phyloP scores from a whole-genome alignment of 345 rosid genomes.

The Eucalyptus caleyi region DNA sequence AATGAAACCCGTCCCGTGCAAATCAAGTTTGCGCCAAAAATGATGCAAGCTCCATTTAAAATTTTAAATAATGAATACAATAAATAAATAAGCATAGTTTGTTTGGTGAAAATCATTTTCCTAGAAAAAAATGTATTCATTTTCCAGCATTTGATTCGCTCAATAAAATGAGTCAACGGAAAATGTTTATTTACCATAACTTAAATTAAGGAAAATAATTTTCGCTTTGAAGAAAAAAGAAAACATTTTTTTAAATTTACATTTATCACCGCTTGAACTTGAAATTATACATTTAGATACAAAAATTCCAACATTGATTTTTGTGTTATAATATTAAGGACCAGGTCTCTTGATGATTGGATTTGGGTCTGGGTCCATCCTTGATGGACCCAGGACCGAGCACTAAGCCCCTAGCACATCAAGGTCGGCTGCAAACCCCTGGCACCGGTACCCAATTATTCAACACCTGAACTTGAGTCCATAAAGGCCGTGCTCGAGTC shows the following conservation, averaged over 20 bases:
- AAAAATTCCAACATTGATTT: accelerated
- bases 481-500: accelerated
- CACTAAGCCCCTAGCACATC: not conserved
- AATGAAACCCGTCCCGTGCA: not conserved
- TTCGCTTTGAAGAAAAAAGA: no score
- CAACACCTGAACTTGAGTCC: accelerated
- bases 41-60: no score
- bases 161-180: no score
- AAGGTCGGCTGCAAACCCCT: no score
- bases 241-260: no score
- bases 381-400: accelerated
- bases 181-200: not conserved
- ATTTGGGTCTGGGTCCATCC: accelerated
- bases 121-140: no score
- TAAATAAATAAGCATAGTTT: no score
- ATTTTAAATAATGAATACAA: no score
- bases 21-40: no score
- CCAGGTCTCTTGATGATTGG: accelerated
- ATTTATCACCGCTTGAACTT: accelerated
- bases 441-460: accelerated
- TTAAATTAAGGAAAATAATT: no score
- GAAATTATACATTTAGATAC: not conserved
- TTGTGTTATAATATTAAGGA: accelerated
- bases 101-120: not conserved
- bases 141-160: no score